Evolutionary conservation across 257 asterid genomes (phyloP).

Genomic region (Cynanchum wilfordii): DNA sequence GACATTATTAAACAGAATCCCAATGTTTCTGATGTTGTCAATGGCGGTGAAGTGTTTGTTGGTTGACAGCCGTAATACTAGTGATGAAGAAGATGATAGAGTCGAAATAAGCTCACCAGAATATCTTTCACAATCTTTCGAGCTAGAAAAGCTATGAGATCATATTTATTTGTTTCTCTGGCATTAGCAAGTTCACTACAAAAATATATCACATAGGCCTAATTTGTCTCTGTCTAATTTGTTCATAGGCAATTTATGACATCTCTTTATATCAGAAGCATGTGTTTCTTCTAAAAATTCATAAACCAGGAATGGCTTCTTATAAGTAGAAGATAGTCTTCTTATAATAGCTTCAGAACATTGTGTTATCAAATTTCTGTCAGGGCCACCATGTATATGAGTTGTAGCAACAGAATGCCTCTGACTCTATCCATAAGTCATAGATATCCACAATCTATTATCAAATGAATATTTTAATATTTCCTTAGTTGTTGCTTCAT

Average conservation of each 20-base stretch:
- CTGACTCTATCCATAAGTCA: neutral
- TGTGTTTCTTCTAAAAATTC: neutral
- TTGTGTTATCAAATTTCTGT: neutral
- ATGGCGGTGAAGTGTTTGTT: neutral
- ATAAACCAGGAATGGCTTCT: neutral
- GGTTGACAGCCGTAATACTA: neutral
- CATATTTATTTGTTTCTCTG: neutral
- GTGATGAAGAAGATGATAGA: neutral
- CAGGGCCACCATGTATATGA: neutral
- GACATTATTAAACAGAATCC: neutral
- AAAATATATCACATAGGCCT: neutral
- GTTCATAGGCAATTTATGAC: neutral
- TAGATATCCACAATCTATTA: neutral
- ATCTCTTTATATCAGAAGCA: neutral
- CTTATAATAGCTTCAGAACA: neutral
- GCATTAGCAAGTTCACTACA: neutral
- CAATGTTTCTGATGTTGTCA: neutral
- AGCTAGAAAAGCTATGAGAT: neutral
- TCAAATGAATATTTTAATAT: neutral
- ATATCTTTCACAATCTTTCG: neutral
- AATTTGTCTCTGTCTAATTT: neutral
- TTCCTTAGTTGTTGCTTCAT: neutral
- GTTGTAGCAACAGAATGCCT: neutral
- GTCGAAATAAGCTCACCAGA: neutral
- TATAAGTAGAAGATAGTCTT: neutral